phyloP scores from a whole-genome alignment of 164 flowering plant genomes.

The Umbellularia californica region DNA sequence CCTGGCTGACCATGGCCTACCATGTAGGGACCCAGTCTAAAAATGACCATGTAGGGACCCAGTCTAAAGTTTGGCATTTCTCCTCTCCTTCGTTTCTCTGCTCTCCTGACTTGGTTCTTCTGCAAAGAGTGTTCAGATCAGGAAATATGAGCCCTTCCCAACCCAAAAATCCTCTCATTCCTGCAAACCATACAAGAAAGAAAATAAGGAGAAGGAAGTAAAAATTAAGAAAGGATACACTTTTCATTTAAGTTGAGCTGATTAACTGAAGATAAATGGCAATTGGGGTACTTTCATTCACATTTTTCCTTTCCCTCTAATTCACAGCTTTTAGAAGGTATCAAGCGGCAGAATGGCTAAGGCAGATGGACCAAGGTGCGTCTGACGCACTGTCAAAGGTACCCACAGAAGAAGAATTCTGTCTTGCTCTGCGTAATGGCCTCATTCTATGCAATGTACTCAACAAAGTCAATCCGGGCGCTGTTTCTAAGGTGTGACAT shows the following conservation, averaged over 20 bases:
- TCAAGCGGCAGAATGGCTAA: conserved; percentile 76
- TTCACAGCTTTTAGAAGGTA: conserved; percentile 58
- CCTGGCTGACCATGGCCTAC: too few relatives aligned
- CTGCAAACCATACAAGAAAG: neutral
- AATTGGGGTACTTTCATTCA: neutral
- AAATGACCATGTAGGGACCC: too few relatives aligned
- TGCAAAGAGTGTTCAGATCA: too few relatives aligned
- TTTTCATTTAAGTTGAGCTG: neutral
- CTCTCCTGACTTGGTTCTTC: too few relatives aligned
- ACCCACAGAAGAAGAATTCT: conserved; percentile 78
- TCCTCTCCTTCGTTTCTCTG: too few relatives aligned
- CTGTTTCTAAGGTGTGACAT: conserved; percentile 61
- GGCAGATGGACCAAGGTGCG: conserved; percentile 68
- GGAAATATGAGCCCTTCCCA: too few relatives aligned
- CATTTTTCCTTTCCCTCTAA: neutral
- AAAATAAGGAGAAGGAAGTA: neutral
- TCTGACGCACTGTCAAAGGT: conserved; percentile 40
- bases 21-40: too few relatives aligned
- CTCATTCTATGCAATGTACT: conserved; percentile 88
- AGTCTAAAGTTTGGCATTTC: too few relatives aligned
- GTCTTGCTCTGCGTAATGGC: conserved; percentile 78
- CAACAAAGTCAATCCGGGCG: conserved; percentile 86
- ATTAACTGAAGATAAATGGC: neutral
- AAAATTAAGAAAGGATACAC: too few relatives aligned
- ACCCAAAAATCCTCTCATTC: too few relatives aligned